Conservation (phyloP, 106 monocot genomes). For the Dioscorea zingiberensis region DNA sequence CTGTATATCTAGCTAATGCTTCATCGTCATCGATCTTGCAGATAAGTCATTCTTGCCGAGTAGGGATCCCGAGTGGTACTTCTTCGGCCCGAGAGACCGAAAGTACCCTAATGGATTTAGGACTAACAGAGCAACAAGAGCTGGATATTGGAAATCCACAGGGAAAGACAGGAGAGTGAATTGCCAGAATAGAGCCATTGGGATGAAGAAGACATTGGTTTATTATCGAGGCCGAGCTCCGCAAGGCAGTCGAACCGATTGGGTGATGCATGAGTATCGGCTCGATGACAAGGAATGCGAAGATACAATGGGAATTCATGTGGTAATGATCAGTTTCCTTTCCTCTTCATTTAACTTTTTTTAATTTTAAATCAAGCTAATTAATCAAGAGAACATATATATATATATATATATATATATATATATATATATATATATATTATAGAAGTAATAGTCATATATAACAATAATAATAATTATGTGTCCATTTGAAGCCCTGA, state of each 20-base stretch:
- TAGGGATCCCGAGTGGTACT: conserved; percentile 41
- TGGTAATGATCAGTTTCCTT: neutral
- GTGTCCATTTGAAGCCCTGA: no score
- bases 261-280: conserved; percentile 41
- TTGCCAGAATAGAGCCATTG: conserved; percentile 19
- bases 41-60: conserved; percentile 43
- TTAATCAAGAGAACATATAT: no score
- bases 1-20: no score
- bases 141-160: conserved; percentile 40
- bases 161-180: conserved; percentile 29
- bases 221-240: conserved; percentile 34
- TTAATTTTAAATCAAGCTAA: no score
- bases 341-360: no score
- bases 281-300: conserved; percentile 33
- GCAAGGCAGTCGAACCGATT: conserved; percentile 26
- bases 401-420: no score
- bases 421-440: neutral
- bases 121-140: conserved; percentile 31
- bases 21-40: neutral
- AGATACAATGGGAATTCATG: conserved; percentile 29
- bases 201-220: conserved; percentile 35
- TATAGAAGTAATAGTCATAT: no score
- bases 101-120: conserved; percentile 34
- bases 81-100: conserved; percentile 33
- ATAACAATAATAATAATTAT: no score